Percentiles rank a stretch among this genome's conserved stretches.
phyloP scores from a whole-genome alignment of 2,329 filamentous ascomycete species.

The Gaeumannomyces tritici region DNA sequence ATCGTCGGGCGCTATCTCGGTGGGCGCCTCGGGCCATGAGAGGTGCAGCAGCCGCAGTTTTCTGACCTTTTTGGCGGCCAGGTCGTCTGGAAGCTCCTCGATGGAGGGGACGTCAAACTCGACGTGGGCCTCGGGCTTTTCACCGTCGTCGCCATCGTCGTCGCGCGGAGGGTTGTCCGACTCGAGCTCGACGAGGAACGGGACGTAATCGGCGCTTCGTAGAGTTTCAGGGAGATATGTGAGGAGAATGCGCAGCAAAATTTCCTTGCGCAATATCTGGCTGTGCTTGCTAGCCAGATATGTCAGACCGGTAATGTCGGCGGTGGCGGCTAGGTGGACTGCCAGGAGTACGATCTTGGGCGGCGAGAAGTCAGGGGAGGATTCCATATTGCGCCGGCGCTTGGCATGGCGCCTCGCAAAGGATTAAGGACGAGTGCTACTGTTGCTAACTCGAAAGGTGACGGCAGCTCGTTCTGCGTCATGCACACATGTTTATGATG shows the following conservation, averaged over 20 bases:
- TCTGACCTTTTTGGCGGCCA: conserved; percentile 53
- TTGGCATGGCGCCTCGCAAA: conserved; percentile 1
- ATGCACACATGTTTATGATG: not conserved
- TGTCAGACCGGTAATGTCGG: conserved; percentile 54
- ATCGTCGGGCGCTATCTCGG: conserved; percentile 43
- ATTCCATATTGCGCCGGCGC: conserved; percentile 1
- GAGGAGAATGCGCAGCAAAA: conserved; percentile 63
- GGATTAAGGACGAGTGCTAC: not conserved
- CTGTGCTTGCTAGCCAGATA: conserved; percentile 35
- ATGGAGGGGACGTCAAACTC: conserved; percentile 48
- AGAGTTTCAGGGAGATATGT: conserved; percentile 68
- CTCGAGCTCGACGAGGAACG: conserved; percentile 49
- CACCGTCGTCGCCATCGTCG: conserved; percentile 9
- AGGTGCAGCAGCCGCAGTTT: conserved; percentile 57
- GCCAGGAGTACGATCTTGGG: conserved; percentile 66
- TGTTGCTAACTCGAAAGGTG: not conserved
- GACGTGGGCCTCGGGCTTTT: conserved; percentile 12
- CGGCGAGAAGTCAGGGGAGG: conserved; percentile 39
- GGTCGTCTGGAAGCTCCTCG: conserved; percentile 47
- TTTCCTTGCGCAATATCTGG: conserved; percentile 43
- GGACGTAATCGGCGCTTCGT: conserved; percentile 51
- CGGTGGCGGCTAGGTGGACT: conserved; percentile 56
- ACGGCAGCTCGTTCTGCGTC: not conserved
- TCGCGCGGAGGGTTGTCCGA: conserved; percentile 29
- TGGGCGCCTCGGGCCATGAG: conserved; percentile 32